These are phyloP conservation scores for Plantago lanceolata DNA, from an alignment of 305 asterid species.

Conservation along the genomic window DNA sequence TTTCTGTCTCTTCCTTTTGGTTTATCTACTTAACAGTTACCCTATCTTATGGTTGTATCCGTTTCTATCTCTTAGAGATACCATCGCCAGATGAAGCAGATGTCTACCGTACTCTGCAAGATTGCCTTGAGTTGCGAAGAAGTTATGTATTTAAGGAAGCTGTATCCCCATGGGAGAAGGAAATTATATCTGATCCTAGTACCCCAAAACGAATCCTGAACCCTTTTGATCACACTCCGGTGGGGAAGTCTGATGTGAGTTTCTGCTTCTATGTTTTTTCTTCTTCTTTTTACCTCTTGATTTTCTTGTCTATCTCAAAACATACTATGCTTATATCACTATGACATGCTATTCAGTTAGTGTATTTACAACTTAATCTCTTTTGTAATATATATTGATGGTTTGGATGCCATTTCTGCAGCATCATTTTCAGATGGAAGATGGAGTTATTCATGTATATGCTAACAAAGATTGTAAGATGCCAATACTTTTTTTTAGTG, in stretches of 20 bases:
- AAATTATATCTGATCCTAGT: constrained; percentile 81
- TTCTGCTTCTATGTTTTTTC: neutral
- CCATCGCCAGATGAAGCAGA: constrained; percentile 88
- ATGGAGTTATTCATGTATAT: constrained; percentile 86
- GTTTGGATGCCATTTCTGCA: constrained; percentile 28
- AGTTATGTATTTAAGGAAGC: constrained; percentile 74
- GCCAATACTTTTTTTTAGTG: constrained; percentile 5
- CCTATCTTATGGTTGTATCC: constrained; percentile 1
- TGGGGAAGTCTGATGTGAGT: constrained; percentile 67
- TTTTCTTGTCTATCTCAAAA: constrained; percentile 16
- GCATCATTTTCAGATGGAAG: constrained; percentile 71
- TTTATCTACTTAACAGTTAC: neutral
- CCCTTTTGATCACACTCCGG: constrained; percentile 68
- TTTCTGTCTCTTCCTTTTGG: neutral
- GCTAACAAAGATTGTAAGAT: constrained; percentile 79
- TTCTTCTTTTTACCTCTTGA: neutral
- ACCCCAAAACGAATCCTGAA: constrained; percentile 82
- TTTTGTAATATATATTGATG: neutral
- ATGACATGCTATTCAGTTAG: constrained; percentile 2
- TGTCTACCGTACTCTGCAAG: constrained; percentile 73
- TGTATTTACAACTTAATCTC: neutral
- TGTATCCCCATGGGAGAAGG: constrained; percentile 84
- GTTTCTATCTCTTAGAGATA: constrained; percentile 50
- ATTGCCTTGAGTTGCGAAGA: constrained; percentile 73
- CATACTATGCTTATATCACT: constrained; percentile 2